Evolutionary conservation across 2,329 filamentous ascomycete genomes (phyloP).

Genomic region (Aspergillus thermomutatus): DNA sequence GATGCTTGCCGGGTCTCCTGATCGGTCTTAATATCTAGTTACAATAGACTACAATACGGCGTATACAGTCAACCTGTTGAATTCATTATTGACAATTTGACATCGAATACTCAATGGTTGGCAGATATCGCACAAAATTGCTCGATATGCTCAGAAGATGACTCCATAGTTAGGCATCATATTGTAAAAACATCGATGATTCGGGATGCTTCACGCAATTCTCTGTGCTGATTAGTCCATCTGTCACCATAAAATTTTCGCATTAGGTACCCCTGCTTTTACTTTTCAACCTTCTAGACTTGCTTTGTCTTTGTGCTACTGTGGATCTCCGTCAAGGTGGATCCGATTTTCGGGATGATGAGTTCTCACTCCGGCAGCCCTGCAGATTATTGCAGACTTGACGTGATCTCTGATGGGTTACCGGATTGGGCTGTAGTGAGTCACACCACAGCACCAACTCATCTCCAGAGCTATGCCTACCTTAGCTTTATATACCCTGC

Average conservation of each 20-base stretch:
- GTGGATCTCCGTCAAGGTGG: constrained; percentile 1
- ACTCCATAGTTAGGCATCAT: not conserved
- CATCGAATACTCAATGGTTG: not conserved
- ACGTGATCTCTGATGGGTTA: not conserved
- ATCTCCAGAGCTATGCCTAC: constrained; percentile 4
- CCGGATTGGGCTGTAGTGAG: constrained; percentile 20
- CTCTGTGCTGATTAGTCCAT: constrained; percentile 13
- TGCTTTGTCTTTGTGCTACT: not conserved
- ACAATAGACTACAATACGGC: not conserved
- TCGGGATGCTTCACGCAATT: constrained; percentile 5
- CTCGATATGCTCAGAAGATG: not conserved
- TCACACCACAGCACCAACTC: constrained; percentile 22
- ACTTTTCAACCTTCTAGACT: constrained; percentile 9
- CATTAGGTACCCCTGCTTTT: constrained; percentile 7
- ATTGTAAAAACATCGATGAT: not conserved
- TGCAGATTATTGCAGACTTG: not conserved
- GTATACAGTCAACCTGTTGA: not conserved
- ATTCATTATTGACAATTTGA: not conserved
- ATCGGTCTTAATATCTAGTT: too few relatives aligned
- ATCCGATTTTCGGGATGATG: not conserved
- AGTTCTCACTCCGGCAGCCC: not conserved
- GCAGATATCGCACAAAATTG: not conserved
- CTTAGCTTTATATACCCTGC: constrained; percentile 5
- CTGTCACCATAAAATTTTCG: constrained; percentile 12
- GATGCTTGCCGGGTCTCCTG: not conserved